A percentile compares a stretch with the other conserved stretches of the same genome.
Conservation (phyloP, 106 monocot genomes). For the Dendrobium officinale region DNA sequence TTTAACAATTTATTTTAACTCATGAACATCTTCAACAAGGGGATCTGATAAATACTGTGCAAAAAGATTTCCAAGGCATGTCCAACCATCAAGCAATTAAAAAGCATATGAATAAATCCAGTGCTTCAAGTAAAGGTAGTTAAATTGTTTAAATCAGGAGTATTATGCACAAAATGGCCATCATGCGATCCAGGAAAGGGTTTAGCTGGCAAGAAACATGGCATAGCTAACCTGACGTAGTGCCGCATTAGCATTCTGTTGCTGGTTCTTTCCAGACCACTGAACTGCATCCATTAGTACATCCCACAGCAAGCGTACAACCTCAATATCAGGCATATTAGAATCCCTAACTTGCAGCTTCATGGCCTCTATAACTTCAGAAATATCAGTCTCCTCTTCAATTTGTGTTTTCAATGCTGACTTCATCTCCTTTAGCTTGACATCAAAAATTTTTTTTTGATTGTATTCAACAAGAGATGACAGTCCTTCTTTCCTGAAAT, state of each 20-base stretch:
- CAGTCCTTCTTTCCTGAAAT: constrained; percentile 75
- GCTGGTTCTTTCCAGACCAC: constrained; percentile 99
- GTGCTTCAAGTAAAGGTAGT: not conserved
- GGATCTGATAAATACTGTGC: not conserved
- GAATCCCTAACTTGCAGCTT: constrained; percentile 80
- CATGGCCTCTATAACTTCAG: constrained; percentile 75
- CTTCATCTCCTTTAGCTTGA: constrained; percentile 90
- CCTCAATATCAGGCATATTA: constrained; percentile 83
- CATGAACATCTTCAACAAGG: too few relatives aligned
- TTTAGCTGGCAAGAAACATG: not conserved
- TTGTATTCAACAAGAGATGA: constrained; percentile 80
- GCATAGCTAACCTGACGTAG: constrained; percentile 57
- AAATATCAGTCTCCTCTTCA: constrained; percentile 64
- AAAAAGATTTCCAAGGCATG: not conserved
- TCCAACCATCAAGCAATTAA: not conserved
- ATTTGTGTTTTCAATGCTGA: constrained; percentile 66
- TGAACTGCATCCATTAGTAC: constrained; percentile 97
- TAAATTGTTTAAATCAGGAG: not conserved
- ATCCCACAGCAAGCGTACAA: constrained; percentile 92
- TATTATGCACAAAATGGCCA: not conserved
- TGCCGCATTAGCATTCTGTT: constrained; percentile 92
- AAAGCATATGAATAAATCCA: not conserved
- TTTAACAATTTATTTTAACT: not conserved
- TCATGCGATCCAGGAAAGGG: not conserved
- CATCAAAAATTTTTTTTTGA: constrained; percentile 92